These are phyloP conservation scores for Dactylorhiza incarnata DNA, from an alignment of 106 monocot genomes.

Conservation along the genomic window DNA sequence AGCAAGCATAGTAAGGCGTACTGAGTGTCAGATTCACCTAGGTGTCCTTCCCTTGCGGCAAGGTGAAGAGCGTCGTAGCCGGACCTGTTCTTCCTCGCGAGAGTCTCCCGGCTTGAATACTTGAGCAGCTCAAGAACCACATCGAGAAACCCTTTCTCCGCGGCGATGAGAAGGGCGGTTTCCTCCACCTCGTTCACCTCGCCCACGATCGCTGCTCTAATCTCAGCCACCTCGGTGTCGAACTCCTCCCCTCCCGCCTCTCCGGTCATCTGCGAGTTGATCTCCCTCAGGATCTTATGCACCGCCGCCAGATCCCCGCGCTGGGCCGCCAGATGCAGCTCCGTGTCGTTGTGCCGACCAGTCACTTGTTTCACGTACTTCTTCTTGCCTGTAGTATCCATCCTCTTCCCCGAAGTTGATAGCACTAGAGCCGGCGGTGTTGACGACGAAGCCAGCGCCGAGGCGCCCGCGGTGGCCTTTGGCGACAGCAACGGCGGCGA, in stretches of 20 bases:
- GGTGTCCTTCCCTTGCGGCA: conserved; percentile 53
- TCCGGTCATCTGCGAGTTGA: conserved; percentile 30
- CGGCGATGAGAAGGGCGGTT: conserved; percentile 52
- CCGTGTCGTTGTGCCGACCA: conserved; percentile 57
- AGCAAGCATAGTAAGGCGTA: not conserved
- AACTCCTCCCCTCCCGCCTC: conserved; percentile 24
- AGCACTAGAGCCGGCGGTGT: conserved; percentile 33
- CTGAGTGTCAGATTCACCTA: conserved; percentile 5
- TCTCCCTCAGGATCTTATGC: conserved; percentile 26
- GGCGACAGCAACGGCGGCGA: conserved; percentile 10
- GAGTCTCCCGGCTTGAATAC: conserved; percentile 39
- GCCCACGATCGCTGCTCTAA: conserved; percentile 31
- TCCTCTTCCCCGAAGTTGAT: conserved; percentile 40
- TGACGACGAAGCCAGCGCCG: conserved; percentile 6
- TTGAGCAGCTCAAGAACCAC: conserved; percentile 57
- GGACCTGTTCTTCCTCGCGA: conserved; percentile 42
- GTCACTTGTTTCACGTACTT: conserved; percentile 74
- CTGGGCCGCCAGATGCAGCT: conserved; percentile 63
- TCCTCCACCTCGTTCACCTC: conserved; percentile 58
- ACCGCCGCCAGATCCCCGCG: conserved; percentile 37
- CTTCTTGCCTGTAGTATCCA: conserved; percentile 33
- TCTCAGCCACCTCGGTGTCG: conserved; percentile 37
- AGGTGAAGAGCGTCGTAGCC: conserved; percentile 60
- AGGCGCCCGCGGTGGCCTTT: not conserved
- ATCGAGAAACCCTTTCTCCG: conserved; percentile 42